Base-by-base conservation (phyloP, 2,329 filamentous ascomycete species). In the Nothopassalora personata region DNA sequence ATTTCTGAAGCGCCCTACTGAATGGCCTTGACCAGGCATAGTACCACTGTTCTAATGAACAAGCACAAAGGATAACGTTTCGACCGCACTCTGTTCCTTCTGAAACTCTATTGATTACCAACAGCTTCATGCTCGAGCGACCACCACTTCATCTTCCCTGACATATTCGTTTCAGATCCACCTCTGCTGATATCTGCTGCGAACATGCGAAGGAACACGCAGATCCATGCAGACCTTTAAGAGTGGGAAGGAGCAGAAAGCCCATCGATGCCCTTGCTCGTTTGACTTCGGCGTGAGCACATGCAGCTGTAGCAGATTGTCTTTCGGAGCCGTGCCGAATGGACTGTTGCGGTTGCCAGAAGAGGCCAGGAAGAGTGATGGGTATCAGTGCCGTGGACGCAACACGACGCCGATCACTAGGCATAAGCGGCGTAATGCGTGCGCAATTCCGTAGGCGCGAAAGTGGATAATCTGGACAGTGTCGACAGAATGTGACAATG, bases 1-100 rank as follows among this genome's bases (percentile, higher is more conserved):
- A 61, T 48, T 60, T 64, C 27, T 54, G 45, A 10, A 60, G 13
- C 9, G 52, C 54, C 53, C 61, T 62, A 2, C 4, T 30, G 49
- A 4, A 15, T 7, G 7, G 18, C 13, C n/a, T 11, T 34, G 31
- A 43, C 39, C n/a, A 43, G 39, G 15, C 18, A 43, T 7, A n/a
- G 3, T 43, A n/a, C 5, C 8, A 18, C 13, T 18, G 18, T 43
- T 13, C 39, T 43, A 43, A 7, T n/a, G 39, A 43, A 8, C 13
- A n/a, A 15, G 39, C 47, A 27, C 23, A 49, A 49, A 49, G 47
- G 19, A 9, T 49, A 18, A 52, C 27, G n/a, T 15, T n/a, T 10
- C 7, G 31, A 39, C n/a, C 6, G 27, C 15, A 53, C 6, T 11
- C 18, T 15, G n/a, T 53, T 31, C 3, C 50, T 39, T 36, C 30